phyloP scores from a whole-genome alignment of 164 flowering plant genomes.

The Vitis riparia region DNA sequence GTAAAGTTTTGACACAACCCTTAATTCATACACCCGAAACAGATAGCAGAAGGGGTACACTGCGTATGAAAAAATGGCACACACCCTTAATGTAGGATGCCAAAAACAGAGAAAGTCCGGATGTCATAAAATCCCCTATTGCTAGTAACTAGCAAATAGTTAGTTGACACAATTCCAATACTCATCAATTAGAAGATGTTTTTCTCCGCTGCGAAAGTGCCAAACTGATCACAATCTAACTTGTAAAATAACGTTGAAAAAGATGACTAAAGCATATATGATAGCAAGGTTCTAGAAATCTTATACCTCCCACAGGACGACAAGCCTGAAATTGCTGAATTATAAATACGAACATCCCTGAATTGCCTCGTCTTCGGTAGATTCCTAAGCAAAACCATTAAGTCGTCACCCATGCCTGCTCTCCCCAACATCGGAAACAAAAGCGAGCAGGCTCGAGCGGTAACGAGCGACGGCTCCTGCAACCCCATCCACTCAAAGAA shows the following conservation, averaged over 20 bases:
- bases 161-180: too few species aligned
- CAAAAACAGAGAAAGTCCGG: too few species aligned
- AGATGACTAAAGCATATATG: not conserved
- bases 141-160: too few species aligned
- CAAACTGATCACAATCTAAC: not conserved
- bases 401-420: conserved; percentile 60
- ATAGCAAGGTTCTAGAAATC: not conserved
- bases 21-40: too few species aligned
- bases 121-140: too few species aligned
- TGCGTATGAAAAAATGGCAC: too few species aligned
- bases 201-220: too few species aligned
- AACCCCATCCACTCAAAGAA: conserved; percentile 89
- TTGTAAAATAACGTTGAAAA: not conserved
- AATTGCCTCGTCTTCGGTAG: conserved; percentile 52
- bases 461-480: conserved; percentile 66
- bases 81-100: too few species aligned
- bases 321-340: conserved; percentile 80
- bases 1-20: too few species aligned
- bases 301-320: conserved; percentile 59
- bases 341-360: conserved; percentile 67
- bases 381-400: conserved; percentile 64
- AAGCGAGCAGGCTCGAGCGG: conserved; percentile 62
- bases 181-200: too few species aligned
- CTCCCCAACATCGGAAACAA: conserved; percentile 68
- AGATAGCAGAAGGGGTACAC: too few species aligned